Base-by-base conservation (phyloP, 805 yeast species). In the Tetrapisispora iriomotensis region DNA sequence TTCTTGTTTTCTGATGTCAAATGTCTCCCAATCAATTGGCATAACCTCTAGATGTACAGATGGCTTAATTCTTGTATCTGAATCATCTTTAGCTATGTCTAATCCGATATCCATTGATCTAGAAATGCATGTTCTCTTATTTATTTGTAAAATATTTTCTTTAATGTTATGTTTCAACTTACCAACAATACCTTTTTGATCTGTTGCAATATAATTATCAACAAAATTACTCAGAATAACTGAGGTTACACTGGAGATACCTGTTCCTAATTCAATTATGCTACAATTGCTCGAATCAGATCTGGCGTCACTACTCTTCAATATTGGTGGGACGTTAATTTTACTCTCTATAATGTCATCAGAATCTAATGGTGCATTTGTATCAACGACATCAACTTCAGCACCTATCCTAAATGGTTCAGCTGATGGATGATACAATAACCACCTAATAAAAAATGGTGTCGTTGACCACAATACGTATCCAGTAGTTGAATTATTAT, bases 401-500 rank as follows among this genome's bases (percentile, higher is more conserved):
- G 41, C 45, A 8, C 56, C 54, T n/a, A 22, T 18, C 33, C 59
- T 35, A 14, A 55, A 41, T 12, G 45, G 29, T 2, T n/a, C 12
- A 3, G 56, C 48, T 10, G 44, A 31, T 13, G 29, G 34, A 30
- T 47, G 47, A 46, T 58, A 60, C 15, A 61, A 45, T 10, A 60
- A 36, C 65, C 65, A 61, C 25, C 45, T 47, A n/a, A 55, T 18
- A 33, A 61, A 59, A 37, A 54, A 55, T 2, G 56, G 57, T 1
- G 64, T 49, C 1, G 61, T 56, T 6, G 58, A 53, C 65, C 65
- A 61, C 8, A 60, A 42, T 5, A 61, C 64, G 40, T 51, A 61
- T 6, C 65, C 65, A 3, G 65, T 61, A 2, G 65, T 61, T 13
- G 65, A 61, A 37, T 60, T 61, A 18, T 48, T 47, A 36, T 60